Evolutionary conservation across 1,139 yeast genomes (phyloP), one percentile per base, ranked within the genome.

Genomic region (Saccharomyces hybrid): DNA sequence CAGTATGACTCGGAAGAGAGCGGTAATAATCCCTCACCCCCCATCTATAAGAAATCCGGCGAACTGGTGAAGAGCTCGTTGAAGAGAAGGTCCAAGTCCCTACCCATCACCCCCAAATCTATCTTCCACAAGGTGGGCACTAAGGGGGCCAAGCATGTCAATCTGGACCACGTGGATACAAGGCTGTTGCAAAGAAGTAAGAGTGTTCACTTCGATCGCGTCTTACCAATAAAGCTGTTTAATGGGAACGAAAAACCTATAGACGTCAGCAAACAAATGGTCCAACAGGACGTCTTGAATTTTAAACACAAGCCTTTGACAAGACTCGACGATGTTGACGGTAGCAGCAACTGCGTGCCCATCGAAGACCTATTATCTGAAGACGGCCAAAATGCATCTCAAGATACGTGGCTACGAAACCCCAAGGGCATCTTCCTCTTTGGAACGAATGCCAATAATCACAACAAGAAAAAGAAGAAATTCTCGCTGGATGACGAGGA

Each of bases 151-250:
- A 48, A 49, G 3, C 47, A 52, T 11, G 44, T 31, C 27, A 49
- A 21, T 46, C 42, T 34, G 7, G 24, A 26, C 19, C 47, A 47
- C 29, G 31, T 27, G 14, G 34, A 9, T 9, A 34, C 9, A 31
- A 49, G 24, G 42, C 21, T 7, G 16, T 38, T 60, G 47, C 54
- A 56, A 46, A 57, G 69, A 42, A 59, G 64, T 51, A 66, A 66
- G 54, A 63, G 67, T 58, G 70, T 66, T 8, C 70, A 66, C 53
- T 66, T 66, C 47, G 69, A 63, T 50, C 66, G 62, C 47, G 56
- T 61, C 34, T 57, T 66, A 11, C 65, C 66, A 4, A 58, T 64
- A 14, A 66, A 63, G 56, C 60, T 58, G 29, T 66, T 62, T 49
- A 54, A 60, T 26, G 57, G 60, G 32, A 67, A 66, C 49, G 69